These are phyloP conservation scores for Xylaria flabelliformis DNA, from an alignment of 495 filamentous ascomycete species.

Conservation along the genomic window DNA sequence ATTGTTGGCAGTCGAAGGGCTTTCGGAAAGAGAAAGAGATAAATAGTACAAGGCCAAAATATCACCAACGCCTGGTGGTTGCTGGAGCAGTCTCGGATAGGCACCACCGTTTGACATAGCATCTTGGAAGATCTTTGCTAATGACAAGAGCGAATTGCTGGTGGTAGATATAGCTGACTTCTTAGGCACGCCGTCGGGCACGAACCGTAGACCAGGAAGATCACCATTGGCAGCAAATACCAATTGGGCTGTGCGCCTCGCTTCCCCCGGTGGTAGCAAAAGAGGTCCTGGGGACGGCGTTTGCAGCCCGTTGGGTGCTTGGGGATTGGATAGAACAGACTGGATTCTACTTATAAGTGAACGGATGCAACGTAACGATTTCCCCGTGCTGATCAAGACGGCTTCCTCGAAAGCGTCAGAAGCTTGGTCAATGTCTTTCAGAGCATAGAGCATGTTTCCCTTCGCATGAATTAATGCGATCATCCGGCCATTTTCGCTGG, in stretches of 20 bases:
- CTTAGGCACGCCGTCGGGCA: constrained; percentile 73
- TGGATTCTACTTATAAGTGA: constrained; percentile 85
- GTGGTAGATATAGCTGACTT: constrained; percentile 90
- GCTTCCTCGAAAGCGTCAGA: constrained; percentile 95
- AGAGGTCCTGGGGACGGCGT: constrained; percentile 54
- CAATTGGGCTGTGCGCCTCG: constrained; percentile 80
- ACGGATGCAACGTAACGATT: constrained; percentile 72
- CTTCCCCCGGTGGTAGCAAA: constrained; percentile 81
- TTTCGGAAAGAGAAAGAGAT: constrained; percentile 91
- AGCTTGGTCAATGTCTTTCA: constrained; percentile 83
- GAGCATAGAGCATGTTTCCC: constrained; percentile 95
- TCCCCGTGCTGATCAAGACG: constrained; percentile 84
- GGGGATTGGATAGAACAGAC: constrained; percentile 63
- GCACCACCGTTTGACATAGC: constrained; percentile 84
- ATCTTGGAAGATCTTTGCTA: constrained; percentile 99
- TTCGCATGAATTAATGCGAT: constrained; percentile 93
- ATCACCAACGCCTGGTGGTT: constrained; percentile 81
- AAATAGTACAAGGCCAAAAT: constrained; percentile 97
- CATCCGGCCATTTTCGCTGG: constrained; percentile 91
- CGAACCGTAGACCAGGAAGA: constrained; percentile 80
- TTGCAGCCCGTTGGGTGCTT: constrained; percentile 35
- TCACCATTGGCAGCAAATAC: constrained; percentile 82
- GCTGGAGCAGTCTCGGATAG: constrained; percentile 61
- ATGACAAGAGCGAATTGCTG: constrained; percentile 91
- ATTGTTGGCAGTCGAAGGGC: constrained; percentile 97